These are phyloP conservation scores for Tetradesmus obliquus DNA, from an alignment of 139 green algal genomes.

Conservation along the genomic window DNA sequence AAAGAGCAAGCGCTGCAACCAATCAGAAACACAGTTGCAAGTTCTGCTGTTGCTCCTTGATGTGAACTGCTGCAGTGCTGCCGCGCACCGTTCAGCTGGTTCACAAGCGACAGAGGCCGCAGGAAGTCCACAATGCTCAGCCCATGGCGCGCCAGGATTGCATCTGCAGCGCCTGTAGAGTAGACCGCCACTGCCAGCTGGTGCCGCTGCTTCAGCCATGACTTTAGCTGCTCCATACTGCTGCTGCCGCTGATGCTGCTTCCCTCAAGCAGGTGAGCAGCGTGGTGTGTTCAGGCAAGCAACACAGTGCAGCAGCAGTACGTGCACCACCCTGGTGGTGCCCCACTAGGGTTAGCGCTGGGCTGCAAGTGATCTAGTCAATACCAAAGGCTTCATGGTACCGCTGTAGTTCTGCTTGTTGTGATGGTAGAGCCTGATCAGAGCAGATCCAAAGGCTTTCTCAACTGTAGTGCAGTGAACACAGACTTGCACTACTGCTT, in stretches of 20 bases:
- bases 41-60: no score
- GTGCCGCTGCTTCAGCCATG: constrained; percentile 59
- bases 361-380: not conserved
- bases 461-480: not conserved
- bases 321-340: not conserved
- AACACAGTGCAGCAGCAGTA: not conserved
- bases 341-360: not conserved
- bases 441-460: not conserved
- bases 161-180: constrained; percentile 69
- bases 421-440: not conserved
- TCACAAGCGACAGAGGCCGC: constrained; percentile 71
- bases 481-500: not conserved
- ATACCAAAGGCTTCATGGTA: not conserved
- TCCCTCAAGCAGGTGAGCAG: not conserved
- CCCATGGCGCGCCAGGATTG: constrained; percentile 63
- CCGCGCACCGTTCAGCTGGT: constrained; percentile 77
- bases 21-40: no score
- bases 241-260: not conserved
- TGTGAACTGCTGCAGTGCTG: not conserved
- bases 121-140: constrained; percentile 83
- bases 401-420: not conserved
- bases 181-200: constrained; percentile 75
- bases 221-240: constrained; percentile 35
- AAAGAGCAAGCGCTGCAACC: not conserved
- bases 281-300: not conserved